phyloP scores from a whole-genome alignment of 768 basidiomycete genomes.

The Amanita fuliginea region DNA sequence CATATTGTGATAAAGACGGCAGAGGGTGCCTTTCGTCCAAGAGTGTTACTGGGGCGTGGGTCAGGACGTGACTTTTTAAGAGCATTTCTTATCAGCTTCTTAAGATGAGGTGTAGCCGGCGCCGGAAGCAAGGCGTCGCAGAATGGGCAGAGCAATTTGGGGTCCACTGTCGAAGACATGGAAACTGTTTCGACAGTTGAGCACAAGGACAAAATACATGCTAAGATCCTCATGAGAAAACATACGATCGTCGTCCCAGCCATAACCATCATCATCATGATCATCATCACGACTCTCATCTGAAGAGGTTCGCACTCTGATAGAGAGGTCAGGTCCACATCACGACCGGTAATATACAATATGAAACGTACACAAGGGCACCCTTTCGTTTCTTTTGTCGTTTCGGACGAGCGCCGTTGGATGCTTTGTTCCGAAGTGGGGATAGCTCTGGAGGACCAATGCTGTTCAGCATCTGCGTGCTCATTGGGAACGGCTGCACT shows the following conservation, averaged over 20 bases:
- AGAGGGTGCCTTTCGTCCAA: conserved; percentile 48
- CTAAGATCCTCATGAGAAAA: not conserved
- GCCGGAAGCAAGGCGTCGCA: conserved; percentile 64
- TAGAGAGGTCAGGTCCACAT: not conserved
- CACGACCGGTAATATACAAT: not conserved
- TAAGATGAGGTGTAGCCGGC: conserved; percentile 47
- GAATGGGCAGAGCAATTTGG: conserved; percentile 65
- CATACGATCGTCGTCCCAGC: conserved; percentile 27
- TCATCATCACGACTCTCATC: not conserved
- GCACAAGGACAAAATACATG: not conserved
- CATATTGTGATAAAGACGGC: conserved; percentile 57
- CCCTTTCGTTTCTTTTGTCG: not conserved
- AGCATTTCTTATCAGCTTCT: conserved; percentile 39
- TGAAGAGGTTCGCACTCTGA: not conserved
- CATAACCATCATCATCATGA: not conserved
- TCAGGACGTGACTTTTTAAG: conserved; percentile 45
- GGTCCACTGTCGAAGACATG: conserved; percentile 42
- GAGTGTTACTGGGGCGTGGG: conserved; percentile 56
- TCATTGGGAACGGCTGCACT: conserved; percentile 28
- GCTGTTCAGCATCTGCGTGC: conserved; percentile 28
- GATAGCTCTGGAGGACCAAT: conserved; percentile 15
- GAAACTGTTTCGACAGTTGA: conserved; percentile 28
- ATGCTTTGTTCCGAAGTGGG: conserved; percentile 4
- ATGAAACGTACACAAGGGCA: not conserved
- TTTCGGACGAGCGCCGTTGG: not conserved